Base-by-base conservation (phyloP, 2,329 filamentous ascomycete genomes). In the Penicillium sp. region DNA sequence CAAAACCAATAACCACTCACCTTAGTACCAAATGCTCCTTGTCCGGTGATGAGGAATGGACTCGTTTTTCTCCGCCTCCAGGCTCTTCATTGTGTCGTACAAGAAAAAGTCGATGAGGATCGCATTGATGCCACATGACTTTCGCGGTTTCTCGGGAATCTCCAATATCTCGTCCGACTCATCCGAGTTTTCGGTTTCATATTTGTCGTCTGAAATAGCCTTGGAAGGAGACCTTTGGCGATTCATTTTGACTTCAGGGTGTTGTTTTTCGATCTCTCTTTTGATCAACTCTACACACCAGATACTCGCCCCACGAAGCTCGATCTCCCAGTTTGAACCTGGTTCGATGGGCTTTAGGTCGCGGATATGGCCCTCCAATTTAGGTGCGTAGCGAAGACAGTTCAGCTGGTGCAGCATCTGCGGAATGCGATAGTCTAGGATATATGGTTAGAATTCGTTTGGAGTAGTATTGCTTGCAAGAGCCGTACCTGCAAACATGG, bases 71-170 rank as follows among this genome's bases (percentile, higher is more conserved):
- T 62, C 79, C 72, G 76, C 79, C 73, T 97, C 93, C 70, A 89
- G 74, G 69, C 91, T 88, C 73, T 97, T 99, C 77, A 94, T 92
- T 18, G 89, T 86, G 76, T 99, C 94, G 71, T 99, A 99, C 53
- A 99, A 78, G 74, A 97, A 96, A 76, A 97, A 99, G 74, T 99
- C 94, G 61, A 99, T 94, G 66, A 99, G 74, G 38, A 97, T 90
- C 26, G 94, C 92, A 71, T 99, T 99, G 60, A 88, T 73, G 16
- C 78, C 76, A 64, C 63, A 65, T 59, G 61, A 58, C 56, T 64
- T 56, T 50, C 55, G 55, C 42, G 61, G 32, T 60, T 62, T 50
- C 59, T 66, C 43, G 20, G 59, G 24, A 42, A 55, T 53, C 45
- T 56, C 50, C 60, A 48, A n/a, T 43, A 55, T 39, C 47, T 60